phyloP scores from a whole-genome alignment of 306 rosid genomes.

The Alnus rubra region DNA sequence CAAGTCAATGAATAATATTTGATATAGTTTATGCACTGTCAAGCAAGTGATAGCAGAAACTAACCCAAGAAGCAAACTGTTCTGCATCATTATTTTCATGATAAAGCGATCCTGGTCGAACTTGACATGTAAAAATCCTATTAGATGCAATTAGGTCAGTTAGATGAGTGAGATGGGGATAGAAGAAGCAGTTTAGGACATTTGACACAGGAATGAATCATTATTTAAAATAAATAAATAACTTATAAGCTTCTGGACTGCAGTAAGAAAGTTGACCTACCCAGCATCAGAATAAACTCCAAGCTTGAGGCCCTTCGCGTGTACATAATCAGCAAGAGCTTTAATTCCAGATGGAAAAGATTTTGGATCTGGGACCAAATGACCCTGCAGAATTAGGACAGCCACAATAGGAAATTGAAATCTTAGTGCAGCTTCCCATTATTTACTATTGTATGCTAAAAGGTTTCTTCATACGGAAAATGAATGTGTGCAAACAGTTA shows the following conservation, averaged over 20 bases:
- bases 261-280: conserved; percentile 48
- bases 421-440: conserved; percentile 3
- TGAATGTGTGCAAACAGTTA: not conserved
- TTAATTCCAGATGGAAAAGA: conserved; percentile 92
- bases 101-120: conserved; percentile 88
- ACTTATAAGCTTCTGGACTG: conserved; percentile 24
- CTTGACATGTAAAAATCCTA: conserved; percentile 89
- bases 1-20: conserved; percentile 18
- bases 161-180: conserved; percentile 23
- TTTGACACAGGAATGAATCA: conserved; percentile 12
- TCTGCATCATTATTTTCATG: conserved; percentile 82
- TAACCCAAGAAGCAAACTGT: conserved; percentile 92
- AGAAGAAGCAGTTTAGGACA: conserved; percentile 24
- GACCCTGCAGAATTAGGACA: conserved; percentile 56
- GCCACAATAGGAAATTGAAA: conserved; percentile 29
- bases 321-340: conserved; percentile 84
- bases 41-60: conserved; percentile 32
- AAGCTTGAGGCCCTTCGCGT: conserved; percentile 82
- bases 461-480: not conserved
- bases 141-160: conserved; percentile 31
- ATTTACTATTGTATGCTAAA: not conserved
- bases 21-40: conserved; percentile 9
- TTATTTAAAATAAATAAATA: conserved; percentile 7
- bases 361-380: conserved; percentile 66
- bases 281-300: conserved; percentile 99